Percentiles rank a stretch among this genome's conserved stretches.
Conservation (phyloP, 139 green algal genomes). For the Pleodorina starrii region DNA sequence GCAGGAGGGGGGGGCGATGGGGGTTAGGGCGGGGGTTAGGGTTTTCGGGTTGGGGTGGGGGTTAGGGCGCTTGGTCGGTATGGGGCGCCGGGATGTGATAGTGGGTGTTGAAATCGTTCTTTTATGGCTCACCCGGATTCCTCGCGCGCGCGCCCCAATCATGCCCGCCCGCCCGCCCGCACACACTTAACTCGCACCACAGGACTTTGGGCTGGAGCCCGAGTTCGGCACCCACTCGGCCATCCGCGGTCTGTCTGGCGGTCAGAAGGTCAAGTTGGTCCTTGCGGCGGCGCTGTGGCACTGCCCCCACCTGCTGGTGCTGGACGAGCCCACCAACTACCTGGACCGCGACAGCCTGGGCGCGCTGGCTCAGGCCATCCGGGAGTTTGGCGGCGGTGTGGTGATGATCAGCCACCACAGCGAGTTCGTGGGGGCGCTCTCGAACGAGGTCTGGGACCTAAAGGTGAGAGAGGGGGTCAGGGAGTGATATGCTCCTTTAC, state of each 20-base stretch:
- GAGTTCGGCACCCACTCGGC: conserved; percentile 92
- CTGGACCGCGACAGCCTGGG: conserved; percentile 87
- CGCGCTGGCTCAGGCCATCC: conserved; percentile 85
- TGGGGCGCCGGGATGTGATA: no score
- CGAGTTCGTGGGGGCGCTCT: conserved; percentile 65
- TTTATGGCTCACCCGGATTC: no score
- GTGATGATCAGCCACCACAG: conserved; percentile 65
- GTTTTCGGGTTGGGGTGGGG: no score
- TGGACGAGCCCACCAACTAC: conserved; percentile 96
- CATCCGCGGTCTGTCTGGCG: conserved; percentile 81
- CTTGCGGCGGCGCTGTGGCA: conserved; percentile 81
- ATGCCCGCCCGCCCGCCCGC: no score
- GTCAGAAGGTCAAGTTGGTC: conserved; percentile 93
- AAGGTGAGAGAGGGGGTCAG: not conserved
- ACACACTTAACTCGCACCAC: no score
- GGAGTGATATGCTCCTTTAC: no score
- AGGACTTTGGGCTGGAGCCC: conserved; percentile 93
- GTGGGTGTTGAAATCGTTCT: no score
- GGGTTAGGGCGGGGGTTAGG: no score
- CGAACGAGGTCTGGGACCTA: conserved; percentile 55
- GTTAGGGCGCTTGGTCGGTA: no score
- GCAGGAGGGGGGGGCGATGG: no score
- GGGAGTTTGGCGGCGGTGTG: conserved; percentile 70
- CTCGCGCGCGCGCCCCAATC: no score
- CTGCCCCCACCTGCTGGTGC: conserved; percentile 89